Conservation (phyloP, 1,139 yeast species). For the Candida albicans region DNA sequence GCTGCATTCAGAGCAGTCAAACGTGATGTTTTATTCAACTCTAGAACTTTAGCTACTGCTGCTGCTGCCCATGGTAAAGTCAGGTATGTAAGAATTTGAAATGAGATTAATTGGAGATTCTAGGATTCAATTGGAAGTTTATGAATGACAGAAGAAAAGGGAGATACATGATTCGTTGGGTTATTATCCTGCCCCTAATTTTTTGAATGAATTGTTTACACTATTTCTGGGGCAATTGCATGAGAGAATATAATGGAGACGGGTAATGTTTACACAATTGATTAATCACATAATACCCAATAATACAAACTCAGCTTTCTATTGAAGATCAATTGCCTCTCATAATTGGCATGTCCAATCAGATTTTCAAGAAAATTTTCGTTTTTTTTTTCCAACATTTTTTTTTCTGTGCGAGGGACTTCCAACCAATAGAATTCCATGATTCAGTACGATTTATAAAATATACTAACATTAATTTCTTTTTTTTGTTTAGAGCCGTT, state of each 20-base stretch:
- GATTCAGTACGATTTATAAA: neutral
- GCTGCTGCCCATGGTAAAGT: slow-evolving; percentile 85
- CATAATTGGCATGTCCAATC: too few species aligned
- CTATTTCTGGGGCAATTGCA: too few species aligned
- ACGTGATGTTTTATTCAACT: slow-evolving; percentile 66
- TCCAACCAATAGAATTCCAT: slow-evolving; percentile 7
- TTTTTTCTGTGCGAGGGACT: slow-evolving; percentile 13
- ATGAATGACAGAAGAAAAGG: neutral
- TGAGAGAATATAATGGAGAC: too few species aligned
- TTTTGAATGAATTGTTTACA: too few species aligned
- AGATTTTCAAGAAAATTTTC: slow-evolving; percentile 1
- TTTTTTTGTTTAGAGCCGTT: slow-evolving; percentile 72
- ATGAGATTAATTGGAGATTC: neutral
- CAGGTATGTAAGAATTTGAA: slow-evolving; percentile 59
- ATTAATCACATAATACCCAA: neutral
- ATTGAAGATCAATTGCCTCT: neutral
- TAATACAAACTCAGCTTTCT: neutral
- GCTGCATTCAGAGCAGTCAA: slow-evolving; percentile 88
- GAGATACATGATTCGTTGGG: too few species aligned
- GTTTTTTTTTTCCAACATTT: slow-evolving; percentile 1
- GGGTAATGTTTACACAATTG: neutral
- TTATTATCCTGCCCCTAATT: too few species aligned
- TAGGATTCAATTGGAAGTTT: neutral
- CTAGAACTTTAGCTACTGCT: slow-evolving; percentile 87
- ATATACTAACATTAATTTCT: slow-evolving; percentile 14